Percentiles rank a stretch among this genome's conserved stretches.
phyloP scores from a whole-genome alignment of 768 basidiomycete genomes.

The Termitomyces sp. region DNA sequence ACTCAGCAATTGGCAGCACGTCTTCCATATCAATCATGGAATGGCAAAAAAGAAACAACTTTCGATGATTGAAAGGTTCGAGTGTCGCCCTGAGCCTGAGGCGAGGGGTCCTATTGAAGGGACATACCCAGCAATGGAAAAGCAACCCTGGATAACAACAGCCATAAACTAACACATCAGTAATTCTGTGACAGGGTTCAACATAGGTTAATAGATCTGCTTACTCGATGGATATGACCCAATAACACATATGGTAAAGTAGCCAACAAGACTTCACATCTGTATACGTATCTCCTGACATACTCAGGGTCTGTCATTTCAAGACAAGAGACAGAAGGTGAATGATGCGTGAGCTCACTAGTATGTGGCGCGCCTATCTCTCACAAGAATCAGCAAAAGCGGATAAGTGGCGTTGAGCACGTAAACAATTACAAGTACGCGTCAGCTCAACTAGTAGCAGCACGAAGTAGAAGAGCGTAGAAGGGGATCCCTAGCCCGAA shows the following conservation, averaged over 20 bases:
- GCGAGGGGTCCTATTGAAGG: neutral
- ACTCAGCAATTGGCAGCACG: neutral
- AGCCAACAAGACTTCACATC: conserved; percentile 17
- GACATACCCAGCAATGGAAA: conserved; percentile 4
- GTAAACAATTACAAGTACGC: conserved; percentile 30
- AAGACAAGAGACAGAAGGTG: conserved; percentile 13
- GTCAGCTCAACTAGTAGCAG: conserved; percentile 21
- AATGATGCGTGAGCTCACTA: conserved; percentile 17
- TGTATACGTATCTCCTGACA: conserved; percentile 6
- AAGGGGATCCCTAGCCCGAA: conserved; percentile 26
- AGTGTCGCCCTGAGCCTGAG: neutral
- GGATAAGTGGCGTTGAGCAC: conserved; percentile 40
- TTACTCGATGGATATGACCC: conserved; percentile 1
- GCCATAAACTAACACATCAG: conserved; percentile 6
- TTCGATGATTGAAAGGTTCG: neutral
- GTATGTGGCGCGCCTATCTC: conserved; percentile 26
- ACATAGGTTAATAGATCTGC: conserved; percentile 7
- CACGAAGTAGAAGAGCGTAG: conserved; percentile 21
- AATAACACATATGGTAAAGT: conserved; percentile 18
- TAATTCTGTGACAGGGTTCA: conserved; percentile 15
- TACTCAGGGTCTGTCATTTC: conserved; percentile 12
- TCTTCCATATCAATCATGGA: neutral
- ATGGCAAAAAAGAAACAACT: conserved; percentile 4
- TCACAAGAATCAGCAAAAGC: conserved; percentile 19
- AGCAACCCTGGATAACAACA: conserved; percentile 10